These are phyloP conservation scores for Aristolochia californica DNA, from an alignment of 164 flowering plant genomes.

Conservation along the genomic window DNA sequence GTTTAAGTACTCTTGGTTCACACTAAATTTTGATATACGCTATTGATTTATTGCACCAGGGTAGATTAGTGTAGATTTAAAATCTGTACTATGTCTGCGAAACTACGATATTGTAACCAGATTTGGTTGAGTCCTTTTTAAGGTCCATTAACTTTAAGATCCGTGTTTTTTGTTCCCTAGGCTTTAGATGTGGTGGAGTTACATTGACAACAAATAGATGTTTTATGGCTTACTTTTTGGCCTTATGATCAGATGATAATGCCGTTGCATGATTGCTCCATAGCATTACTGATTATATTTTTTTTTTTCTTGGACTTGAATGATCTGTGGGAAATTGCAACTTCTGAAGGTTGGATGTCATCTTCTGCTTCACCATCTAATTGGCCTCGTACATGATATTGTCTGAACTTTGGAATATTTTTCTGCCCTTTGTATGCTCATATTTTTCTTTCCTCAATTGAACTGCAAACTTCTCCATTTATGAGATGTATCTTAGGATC, in stretches of 20 bases:
- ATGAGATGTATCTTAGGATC: background rate
- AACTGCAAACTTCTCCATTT: background rate
- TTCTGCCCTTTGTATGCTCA: no score
- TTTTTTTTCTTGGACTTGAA: conserved; percentile 15
- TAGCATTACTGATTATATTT: no score
- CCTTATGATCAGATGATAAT: background rate
- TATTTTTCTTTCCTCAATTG: no score
- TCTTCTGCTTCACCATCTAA: conserved; percentile 84
- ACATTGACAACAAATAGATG: no score
- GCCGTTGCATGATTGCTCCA: background rate
- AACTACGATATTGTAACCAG: no score
- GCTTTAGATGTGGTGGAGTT: background rate
- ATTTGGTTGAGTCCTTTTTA: no score
- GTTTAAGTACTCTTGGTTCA: background rate
- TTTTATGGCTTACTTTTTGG: background rate
- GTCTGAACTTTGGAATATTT: background rate
- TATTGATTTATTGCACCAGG: background rate
- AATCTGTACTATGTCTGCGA: no score
- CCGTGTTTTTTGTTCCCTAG: background rate
- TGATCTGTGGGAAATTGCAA: conserved; percentile 69
- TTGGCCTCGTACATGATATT: conserved; percentile 67
- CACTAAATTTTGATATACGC: background rate
- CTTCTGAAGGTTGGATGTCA: conserved; percentile 85
- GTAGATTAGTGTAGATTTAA: no score
- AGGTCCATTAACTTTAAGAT: background rate